A percentile compares a stretch with the other conserved stretches of the same genome.
phyloP scores from a whole-genome alignment of 306 rosid species.

The Coriaria nepalensis region DNA sequence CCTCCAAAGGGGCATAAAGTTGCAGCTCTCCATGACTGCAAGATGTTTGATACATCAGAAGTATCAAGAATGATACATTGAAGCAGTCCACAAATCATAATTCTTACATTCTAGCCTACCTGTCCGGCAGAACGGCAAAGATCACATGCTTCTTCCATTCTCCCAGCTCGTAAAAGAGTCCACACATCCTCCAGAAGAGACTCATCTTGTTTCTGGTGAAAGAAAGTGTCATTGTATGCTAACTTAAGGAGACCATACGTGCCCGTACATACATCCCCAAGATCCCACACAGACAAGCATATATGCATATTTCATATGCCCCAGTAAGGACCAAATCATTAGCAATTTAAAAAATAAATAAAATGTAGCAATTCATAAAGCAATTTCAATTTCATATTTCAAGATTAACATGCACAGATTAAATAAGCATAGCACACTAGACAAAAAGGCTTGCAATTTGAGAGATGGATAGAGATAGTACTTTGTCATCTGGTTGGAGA shows the following conservation, averaged over 20 bases:
- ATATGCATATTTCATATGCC: no score
- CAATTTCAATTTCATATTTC: no score
- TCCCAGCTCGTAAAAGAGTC: slow-evolving; percentile 94
- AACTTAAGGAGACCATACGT: slow-evolving; percentile 1
- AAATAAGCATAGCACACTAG: no score
- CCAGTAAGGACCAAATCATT: no score
- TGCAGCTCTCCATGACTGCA: slow-evolving; percentile 66
- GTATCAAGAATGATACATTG: no score
- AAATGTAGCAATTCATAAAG: no score
- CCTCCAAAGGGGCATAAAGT: slow-evolving; percentile 79
- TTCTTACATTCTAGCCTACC: slow-evolving; percentile 27
- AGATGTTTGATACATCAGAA: neutral
- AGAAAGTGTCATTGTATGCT: slow-evolving; percentile 4
- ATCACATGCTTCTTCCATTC: slow-evolving; percentile 81
- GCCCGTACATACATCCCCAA: no score
- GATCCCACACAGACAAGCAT: no score
- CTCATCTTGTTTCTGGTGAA: slow-evolving; percentile 82
- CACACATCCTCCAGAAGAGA: slow-evolving; percentile 93
- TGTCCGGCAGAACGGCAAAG: slow-evolving; percentile 96
- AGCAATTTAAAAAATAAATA: no score
- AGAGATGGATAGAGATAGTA: no score
- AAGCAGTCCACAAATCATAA: neutral
- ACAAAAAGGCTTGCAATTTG: no score
- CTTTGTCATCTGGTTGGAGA: slow-evolving; percentile 75
- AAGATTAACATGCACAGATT: no score